Percentiles rank a stretch among this genome's conserved stretches.
Conservation (phyloP, 1,139 yeast species). For the Pichia sp. region DNA sequence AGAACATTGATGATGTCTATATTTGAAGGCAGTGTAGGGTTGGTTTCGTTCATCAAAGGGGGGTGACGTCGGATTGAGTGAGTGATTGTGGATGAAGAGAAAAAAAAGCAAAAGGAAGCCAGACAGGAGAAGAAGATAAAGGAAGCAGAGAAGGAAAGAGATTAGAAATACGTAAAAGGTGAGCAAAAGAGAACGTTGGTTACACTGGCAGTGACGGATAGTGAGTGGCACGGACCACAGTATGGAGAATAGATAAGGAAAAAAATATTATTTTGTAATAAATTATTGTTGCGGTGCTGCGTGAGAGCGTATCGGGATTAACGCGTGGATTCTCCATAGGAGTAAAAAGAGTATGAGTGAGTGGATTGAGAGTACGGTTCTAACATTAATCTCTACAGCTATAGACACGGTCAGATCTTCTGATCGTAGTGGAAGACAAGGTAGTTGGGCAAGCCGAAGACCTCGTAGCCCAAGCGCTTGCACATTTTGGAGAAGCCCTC, state of each 20-base stretch:
- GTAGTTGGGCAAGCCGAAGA: slow-evolving; percentile 90
- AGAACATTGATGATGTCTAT: slow-evolving; percentile 21
- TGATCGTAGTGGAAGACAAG: slow-evolving; percentile 83
- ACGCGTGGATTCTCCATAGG: background rate
- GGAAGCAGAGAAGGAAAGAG: background rate
- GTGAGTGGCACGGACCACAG: background rate
- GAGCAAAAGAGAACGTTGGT: background rate
- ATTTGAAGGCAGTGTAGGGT: slow-evolving; percentile 6
- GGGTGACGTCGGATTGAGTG: background rate
- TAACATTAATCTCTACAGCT: too few relatives aligned
- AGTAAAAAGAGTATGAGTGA: background rate
- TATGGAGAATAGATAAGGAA: background rate
- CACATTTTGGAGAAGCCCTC: slow-evolving; percentile 99
- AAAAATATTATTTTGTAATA: background rate
- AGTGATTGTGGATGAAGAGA: too few relatives aligned
- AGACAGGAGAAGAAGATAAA: background rate
- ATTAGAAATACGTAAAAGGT: background rate
- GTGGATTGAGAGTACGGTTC: too few relatives aligned
- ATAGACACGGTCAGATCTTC: slow-evolving; percentile 29
- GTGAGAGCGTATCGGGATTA: slow-evolving; percentile 1
- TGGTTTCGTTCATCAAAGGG: slow-evolving; percentile 7
- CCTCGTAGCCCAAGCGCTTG: slow-evolving; percentile 84
- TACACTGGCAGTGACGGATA: background rate
- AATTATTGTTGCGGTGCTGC: too few relatives aligned
- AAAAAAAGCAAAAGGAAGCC: background rate